A percentile compares a stretch with the other conserved stretches of the same genome.
Conservation (phyloP, 2,329 filamentous ascomycete genomes). For the Exutisphaerella laricina region DNA sequence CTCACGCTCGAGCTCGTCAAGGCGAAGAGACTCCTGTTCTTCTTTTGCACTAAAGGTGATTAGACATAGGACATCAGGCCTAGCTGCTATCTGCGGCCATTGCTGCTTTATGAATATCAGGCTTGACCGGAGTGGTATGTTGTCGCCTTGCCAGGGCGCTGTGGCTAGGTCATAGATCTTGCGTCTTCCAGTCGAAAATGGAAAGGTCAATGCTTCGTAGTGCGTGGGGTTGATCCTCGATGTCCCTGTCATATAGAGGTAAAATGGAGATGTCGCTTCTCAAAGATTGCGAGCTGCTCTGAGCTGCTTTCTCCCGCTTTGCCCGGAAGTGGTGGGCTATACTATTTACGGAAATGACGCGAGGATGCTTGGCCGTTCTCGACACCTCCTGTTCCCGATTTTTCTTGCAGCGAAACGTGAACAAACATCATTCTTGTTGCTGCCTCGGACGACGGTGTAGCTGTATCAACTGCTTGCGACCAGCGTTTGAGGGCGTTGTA, state of each 20-base stretch:
- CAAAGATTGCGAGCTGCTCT: constrained; percentile 11
- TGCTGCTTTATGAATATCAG: constrained; percentile 19
- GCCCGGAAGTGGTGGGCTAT: no score
- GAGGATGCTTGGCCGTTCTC: background rate
- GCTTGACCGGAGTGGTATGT: constrained; percentile 20
- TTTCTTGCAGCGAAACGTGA: background rate
- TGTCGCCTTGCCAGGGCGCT: constrained; percentile 27
- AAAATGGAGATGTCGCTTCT: constrained; percentile 14
- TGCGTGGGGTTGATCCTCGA: constrained; percentile 13
- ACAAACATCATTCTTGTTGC: background rate
- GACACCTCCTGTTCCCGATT: background rate
- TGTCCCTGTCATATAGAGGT: constrained; percentile 18
- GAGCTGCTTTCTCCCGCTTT: constrained; percentile 8
- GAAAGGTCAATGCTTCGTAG: constrained; percentile 18
- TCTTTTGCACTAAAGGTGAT: constrained; percentile 16
- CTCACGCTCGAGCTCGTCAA: constrained; percentile 19
- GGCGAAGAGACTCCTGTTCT: constrained; percentile 23
- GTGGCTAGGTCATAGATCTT: constrained; percentile 18
- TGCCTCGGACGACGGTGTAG: background rate
- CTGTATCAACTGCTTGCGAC: background rate
- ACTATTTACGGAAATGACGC: background rate
- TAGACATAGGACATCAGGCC: constrained; percentile 12
- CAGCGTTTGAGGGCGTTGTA: no score
- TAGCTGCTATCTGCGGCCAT: constrained; percentile 10
- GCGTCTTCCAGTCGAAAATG: constrained; percentile 17